Evolutionary conservation across 495 filamentous ascomycete species (phyloP).

Genomic region (Cenococcum geophilum): DNA sequence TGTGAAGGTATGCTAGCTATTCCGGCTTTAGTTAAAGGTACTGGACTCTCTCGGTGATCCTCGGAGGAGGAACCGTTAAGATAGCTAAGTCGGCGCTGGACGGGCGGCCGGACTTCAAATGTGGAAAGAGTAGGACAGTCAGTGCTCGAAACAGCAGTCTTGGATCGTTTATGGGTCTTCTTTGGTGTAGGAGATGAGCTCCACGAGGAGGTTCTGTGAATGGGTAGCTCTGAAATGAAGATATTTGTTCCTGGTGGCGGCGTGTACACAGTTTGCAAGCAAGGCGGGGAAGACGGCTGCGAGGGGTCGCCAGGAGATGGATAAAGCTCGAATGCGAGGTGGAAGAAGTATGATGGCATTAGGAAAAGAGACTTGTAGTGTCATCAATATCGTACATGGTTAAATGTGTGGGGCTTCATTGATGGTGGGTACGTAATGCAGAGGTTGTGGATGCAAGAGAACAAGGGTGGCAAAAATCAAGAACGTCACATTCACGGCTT

Average conservation of each 20-base stretch:
- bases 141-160: slow-evolving; percentile 18
- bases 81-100: slow-evolving; percentile 19
- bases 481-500: no score
- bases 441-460: no score
- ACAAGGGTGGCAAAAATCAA: no score
- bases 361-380: slow-evolving; percentile 10
- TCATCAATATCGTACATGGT: slow-evolving; percentile 8
- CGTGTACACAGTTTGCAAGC: slow-evolving; percentile 43
- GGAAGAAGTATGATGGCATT: slow-evolving; percentile 88
- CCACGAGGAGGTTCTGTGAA: slow-evolving; percentile 37
- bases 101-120: slow-evolving; percentile 7
- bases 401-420: neutral
- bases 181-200: slow-evolving; percentile 12
- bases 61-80: slow-evolving; percentile 15
- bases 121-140: slow-evolving; percentile 10
- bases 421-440: no score
- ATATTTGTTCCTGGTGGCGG: slow-evolving; percentile 45
- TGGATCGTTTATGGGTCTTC: slow-evolving; percentile 11
- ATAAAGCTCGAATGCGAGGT: slow-evolving; percentile 81
- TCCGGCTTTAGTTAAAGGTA: slow-evolving; percentile 18
- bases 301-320: slow-evolving; percentile 23
- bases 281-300: neutral
- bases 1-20: slow-evolving; percentile 13
- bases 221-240: slow-evolving; percentile 43
- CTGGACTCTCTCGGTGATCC: slow-evolving; percentile 28